Evolutionary conservation across 176 grass and related monocot genomes (phyloP), one percentile per base, ranked within the genome.

Genomic region (Typha latifolia): DNA sequence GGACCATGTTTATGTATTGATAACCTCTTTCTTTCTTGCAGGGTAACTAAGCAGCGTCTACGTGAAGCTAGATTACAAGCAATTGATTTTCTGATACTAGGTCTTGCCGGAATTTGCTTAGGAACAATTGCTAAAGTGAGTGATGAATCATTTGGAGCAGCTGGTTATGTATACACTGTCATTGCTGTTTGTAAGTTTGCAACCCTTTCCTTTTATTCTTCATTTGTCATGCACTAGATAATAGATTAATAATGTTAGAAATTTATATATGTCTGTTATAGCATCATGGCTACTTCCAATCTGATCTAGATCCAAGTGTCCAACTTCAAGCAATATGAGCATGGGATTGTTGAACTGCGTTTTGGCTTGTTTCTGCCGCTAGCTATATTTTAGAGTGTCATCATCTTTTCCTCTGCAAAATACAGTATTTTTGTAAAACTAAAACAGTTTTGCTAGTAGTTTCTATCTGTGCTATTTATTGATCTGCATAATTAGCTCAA

Each of bases 151-250:
- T 76, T 90, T 16, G 82, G 87, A 62, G 68, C 18, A 55, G 72
- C 68, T 79, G 81, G 82, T 80, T 90, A 90, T 74, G 82, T 66
- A 22, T 90, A 90, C 71, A 79, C 87, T 34, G 78, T 85, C 63
- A 82, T 90, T 81, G 75, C 87, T 73, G 82, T 90, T 63, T 90
- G 87, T 90, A 85, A 90, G 87, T 90, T 50, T 72, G 47, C 26
- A 15, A 49, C 26, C 52, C 71, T n/a, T 63, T 2, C n/a, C 20
- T 16, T 71, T 71, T 84, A n/a, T 70, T 16, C 63, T 57, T 57
- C 5, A 55, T 55, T 14, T 18, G 12, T 14, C 51, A 16, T 57
- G 15, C 10, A 1, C 52, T 18, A 57, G 52, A 57, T 20, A 57
- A 14, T 57, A 9, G 1, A 21, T 57, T 57, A 57, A 57, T 57